Conservation (phyloP, 2,329 filamentous ascomycete genomes). For the Karstenula rhodostoma region DNA sequence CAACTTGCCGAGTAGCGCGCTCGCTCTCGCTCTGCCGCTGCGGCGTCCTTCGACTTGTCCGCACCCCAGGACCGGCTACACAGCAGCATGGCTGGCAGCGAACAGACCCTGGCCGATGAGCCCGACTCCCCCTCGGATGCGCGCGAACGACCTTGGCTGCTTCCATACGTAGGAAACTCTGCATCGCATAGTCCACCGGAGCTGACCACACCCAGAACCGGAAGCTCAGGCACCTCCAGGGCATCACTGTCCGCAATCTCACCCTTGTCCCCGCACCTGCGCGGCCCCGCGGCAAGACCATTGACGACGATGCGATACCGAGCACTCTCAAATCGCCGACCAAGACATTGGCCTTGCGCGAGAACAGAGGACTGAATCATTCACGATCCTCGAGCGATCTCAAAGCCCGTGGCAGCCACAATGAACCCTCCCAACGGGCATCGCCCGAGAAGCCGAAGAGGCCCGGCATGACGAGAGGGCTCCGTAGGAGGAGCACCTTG, state of each 20-base stretch:
- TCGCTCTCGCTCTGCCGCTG: not conserved
- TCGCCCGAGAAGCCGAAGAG: constrained; percentile 34
- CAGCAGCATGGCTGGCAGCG: constrained; percentile 38
- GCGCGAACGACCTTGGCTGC: constrained; percentile 49
- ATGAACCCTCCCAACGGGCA: constrained; percentile 21
- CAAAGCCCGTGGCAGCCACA: constrained; percentile 20
- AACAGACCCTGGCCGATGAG: constrained; percentile 22
- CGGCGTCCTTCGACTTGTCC: constrained; percentile 7
- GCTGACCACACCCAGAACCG: constrained; percentile 69
- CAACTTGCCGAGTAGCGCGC: not conserved
- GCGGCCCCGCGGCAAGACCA: constrained; percentile 65
- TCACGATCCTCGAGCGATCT: constrained; percentile 68
- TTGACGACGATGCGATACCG: constrained; percentile 78
- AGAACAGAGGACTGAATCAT: constrained; percentile 60
- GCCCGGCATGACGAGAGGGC: constrained; percentile 46
- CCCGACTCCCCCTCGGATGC: constrained; percentile 25
- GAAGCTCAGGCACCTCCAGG: constrained; percentile 85
- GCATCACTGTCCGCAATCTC: constrained; percentile 86
- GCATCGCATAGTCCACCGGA: not conserved
- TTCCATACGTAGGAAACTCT: constrained; percentile 41
- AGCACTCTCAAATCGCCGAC: constrained; percentile 71
- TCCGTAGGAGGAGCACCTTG: constrained; percentile 66
- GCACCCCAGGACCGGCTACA: constrained; percentile 18
- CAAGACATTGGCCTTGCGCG: constrained; percentile 67
- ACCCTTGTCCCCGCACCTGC: constrained; percentile 67